phyloP scores from a whole-genome alignment of 352 stramenopile genomes.

The Pythium myriotylum region DNA sequence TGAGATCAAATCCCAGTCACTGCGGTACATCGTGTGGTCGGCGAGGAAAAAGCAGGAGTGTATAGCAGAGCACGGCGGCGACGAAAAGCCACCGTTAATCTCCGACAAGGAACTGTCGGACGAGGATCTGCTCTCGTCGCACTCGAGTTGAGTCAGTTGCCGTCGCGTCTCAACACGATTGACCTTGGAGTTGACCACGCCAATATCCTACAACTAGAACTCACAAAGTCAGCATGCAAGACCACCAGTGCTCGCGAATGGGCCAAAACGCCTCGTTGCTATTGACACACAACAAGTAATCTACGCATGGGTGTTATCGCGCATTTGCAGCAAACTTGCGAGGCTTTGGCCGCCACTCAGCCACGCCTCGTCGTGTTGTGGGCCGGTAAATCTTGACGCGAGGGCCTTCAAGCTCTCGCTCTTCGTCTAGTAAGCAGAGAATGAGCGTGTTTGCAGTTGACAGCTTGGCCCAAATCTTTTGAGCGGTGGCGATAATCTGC shows the following conservation, averaged over 20 bases:
- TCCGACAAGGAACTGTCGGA: slow-evolving; percentile 1
- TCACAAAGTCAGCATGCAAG: no score
- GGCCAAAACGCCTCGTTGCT: no score
- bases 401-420: slow-evolving; percentile 55
- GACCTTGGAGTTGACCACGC: no score
- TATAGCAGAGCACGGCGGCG: no score
- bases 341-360: slow-evolving; percentile 76
- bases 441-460: slow-evolving; percentile 63
- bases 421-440: slow-evolving; percentile 62
- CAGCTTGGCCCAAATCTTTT: slow-evolving; percentile 67
- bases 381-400: slow-evolving; percentile 68
- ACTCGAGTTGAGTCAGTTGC: background rate
- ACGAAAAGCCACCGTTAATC: no score
- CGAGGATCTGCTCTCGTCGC: background rate
- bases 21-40: slow-evolving; percentile 63
- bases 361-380: slow-evolving; percentile 41
- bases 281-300: no score
- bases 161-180: background rate
- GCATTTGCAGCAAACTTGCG: slow-evolving; percentile 49
- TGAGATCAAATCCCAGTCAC: slow-evolving; percentile 55
- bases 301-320: background rate
- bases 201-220: no score
- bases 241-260: no score
- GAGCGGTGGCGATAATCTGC: slow-evolving; percentile 52
- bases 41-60: no score